Evolutionary conservation across 78 protist species (phyloP).

Genomic region (Ministeria vibrans): DNA sequence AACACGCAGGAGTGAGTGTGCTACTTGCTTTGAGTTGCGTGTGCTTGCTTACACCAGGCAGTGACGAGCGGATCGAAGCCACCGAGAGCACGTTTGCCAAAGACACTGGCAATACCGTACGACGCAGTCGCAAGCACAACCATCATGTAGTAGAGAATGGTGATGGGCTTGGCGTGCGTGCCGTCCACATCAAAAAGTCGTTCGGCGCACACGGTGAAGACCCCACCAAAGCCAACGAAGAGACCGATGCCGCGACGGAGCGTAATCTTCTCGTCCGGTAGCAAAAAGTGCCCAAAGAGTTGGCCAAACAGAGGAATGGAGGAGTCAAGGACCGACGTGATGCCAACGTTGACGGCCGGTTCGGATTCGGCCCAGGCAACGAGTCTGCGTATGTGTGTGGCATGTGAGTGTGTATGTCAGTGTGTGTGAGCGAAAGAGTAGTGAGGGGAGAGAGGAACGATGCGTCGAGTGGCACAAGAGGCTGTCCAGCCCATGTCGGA

Average conservation of each 20-base stretch:
- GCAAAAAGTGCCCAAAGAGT: constrained; percentile 17
- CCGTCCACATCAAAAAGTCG: not conserved
- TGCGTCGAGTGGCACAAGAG: too few species aligned
- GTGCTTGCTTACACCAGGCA: too few species aligned
- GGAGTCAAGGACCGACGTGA: constrained; percentile 10
- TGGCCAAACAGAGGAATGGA: constrained; percentile 17
- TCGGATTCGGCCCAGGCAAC: constrained; percentile 10
- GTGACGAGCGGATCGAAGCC: not conserved
- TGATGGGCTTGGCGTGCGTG: not conserved
- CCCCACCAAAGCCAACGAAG: constrained; percentile 14
- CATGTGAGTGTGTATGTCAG: too few species aligned
- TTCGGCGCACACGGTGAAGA: constrained; percentile 12
- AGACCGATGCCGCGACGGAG: not conserved
- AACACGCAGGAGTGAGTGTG: too few species aligned
- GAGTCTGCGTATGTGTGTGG: too few species aligned
- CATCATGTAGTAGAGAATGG: not conserved
- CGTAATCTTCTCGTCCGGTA: not conserved
- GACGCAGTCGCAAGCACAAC: constrained; percentile 2
- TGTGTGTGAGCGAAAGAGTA: too few species aligned
- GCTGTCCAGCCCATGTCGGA: too few species aligned
- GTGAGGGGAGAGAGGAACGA: too few species aligned
- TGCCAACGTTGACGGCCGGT: not conserved
- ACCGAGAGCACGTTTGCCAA: not conserved
- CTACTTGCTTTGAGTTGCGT: too few species aligned
- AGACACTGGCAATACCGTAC: constrained; percentile 18